Base-by-base conservation (phyloP, 768 basidiomycete species). In the Pulveroboletus sp. region DNA sequence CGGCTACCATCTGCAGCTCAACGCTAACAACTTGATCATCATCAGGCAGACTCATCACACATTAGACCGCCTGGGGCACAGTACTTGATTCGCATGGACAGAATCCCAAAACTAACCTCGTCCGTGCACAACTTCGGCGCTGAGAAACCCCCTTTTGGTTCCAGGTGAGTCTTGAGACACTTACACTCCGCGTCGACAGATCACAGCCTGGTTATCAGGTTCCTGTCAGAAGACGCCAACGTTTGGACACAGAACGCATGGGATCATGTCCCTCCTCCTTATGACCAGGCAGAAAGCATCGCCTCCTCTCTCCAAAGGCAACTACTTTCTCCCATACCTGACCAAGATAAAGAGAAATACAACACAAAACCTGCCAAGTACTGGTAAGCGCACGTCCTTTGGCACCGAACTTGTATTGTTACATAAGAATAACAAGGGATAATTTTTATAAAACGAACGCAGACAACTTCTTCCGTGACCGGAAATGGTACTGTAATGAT, bases 401-500 rank as follows among this genome's bases (percentile, higher is more conserved):
- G 53, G 17, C 68, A 69, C 58, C 60, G 69, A 49, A 54, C 56
- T 4, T 52, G 55, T 40, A 64, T 43, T 10, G 32, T 59, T 27
- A 65, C 55, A 68, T 7, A 60, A 10, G 61, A 6, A 50, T 54
- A 6, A 69, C 56, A 60, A 96, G 94, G 94, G 89, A 98, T 63
- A 83, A 83, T 48, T 97, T 98, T 61, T 98, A 99, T 75, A 85
- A 86, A 59, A 76, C 76, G 46, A 93, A 95, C 54, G 75, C 81
- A 18, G 78, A 72, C 62, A 93, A 94, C 57, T 98, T 99, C 71
- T 99, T 98, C 74, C 85, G 89, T 36, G 84, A 98, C 69, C 77
- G 96, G 50, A 89, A 92, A 73, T 99, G 96, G 87, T 82, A 62
- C 15, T 3, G 1, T 6, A 28, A 6, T 28, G 6, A 46, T 32